Evolutionary conservation across 2,329 filamentous ascomycete genomes (phyloP), one percentile per base, ranked within the genome.

Genomic region (Scedosporium minutisporum): DNA sequence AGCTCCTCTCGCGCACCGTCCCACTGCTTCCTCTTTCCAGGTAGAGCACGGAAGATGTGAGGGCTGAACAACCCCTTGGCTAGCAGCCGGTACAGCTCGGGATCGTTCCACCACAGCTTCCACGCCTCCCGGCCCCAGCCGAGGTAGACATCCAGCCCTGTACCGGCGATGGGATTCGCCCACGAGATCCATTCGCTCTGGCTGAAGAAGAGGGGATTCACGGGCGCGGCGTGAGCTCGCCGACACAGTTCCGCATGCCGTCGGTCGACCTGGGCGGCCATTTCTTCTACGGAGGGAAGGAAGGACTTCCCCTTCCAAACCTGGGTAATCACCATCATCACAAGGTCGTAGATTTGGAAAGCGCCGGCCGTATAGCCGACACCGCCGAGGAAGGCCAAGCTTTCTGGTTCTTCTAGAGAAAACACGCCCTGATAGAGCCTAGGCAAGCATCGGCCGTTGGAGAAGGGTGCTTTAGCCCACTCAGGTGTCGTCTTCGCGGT

Each of bases 361-460:
- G 70, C 72, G 60, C 71, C 69, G 53, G 74, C 68, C 64, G 71
- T 68, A 42, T 74, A 71, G 6, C 71, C 71, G 5, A 71, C 68
- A 60, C 73, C 73, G 63, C 75, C 74, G 61, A 78, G 67, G 60
- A 80, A 75, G 0, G 77, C 80, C 5, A 81, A 71, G 6, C 75
- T 77, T 9, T 78, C 71, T 2, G 78, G 75, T 25, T 76, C 68
- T 27, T 73, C 67, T 0, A 77, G 71, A 1, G 78, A 77, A 64
- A 82, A 78, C 3, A 80, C 66, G 65, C 79, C 79, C 51, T 75
- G 73, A 61, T 76, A 80, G 1, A 80, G 68, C 0, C 73, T 66
- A 3, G 74, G 70, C 0, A 77, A 70, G 0, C 71, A 65, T 9
- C 68, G 69, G 63, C 71, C 48, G 46, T 64, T n/a, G 57, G 66